Evolutionary conservation across 805 yeast genomes (phyloP), one percentile per base, ranked within the genome.

Genomic region (Suhomyces kilbournensis): DNA sequence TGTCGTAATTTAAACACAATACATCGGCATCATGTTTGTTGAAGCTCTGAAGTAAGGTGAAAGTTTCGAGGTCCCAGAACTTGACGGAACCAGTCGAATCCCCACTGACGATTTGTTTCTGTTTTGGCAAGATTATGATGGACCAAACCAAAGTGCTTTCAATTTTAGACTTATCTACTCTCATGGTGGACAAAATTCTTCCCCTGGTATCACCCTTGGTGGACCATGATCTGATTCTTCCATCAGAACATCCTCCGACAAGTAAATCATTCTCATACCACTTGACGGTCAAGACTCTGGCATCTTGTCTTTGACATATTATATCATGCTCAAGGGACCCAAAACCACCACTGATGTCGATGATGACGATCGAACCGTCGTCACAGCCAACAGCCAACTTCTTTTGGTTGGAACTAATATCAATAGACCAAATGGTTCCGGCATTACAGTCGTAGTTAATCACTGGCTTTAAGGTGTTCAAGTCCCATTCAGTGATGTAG

Each of bases 221-320:
- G 14, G 80, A 72, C 97, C 98, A 94, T 45, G 88, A 83, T 65
- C 97, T 82, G 35, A 94, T 79, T 63, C 89, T 81, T 20, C 97
- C 99, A 68, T 94, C 98, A 1, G 97, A 89, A 69, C 98, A 94
- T 10, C 99, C 99, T 47, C 97, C 97, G 39, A 90, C 81, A 34
- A 94, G 72, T 55, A 77, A 72, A 7, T 80, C 80, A 57, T 85
- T 78, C 17, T 78, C 80, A 53, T 79, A 79, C 96, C 97, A 94
- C 50, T 88, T 80, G 42, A 94, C 67, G 51, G 90, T 80, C 62
- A 94, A 75, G 1, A 94, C 86, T 66, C 97, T 79, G 46, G 90
- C 80, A 51, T 86, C 90, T 65, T 89, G 96, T 71, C 96, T 81
- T 69, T 88, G 94, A 55, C 94, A 76, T 48, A 90, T 82, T 25